Base-by-base conservation (phyloP, 2,329 filamentous ascomycete species). In the Fusarium subglutinans region DNA sequence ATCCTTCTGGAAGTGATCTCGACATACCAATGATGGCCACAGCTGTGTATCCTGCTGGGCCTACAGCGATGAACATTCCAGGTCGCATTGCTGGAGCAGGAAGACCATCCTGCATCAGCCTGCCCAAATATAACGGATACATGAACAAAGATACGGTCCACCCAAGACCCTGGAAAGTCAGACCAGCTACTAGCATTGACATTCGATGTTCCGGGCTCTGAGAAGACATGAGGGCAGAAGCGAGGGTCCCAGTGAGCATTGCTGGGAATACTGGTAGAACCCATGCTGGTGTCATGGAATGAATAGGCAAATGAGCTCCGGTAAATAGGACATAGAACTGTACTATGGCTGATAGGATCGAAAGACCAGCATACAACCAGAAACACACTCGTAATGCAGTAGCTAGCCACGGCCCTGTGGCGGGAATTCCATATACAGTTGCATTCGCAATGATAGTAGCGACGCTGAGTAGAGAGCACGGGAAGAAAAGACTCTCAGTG, bases 381-480 rank as follows among this genome's bases (percentile, higher is more conserved):
- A 87, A 90, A 33, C 88, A 71, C 2, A 87, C 81, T 13, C 82
- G 73, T 81, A 89, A 84, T 1, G 83, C 83, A 24, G 79, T 77
- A 15, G 84, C 75, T 10, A 89, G 80, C 87, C 87, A 93, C 5
- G 79, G 74, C 1, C 86, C 90, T 12, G 83, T 82, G 38, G 85
- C 81, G 37, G 82, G 80, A 3, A 84, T 81, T 1, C 90, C 91
- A 79, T 92, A 93, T 70, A 91, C 87, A 13, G 89, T 88, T 45
- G 91, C 86, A 74, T 91, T 92, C 75, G 91, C 89, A 73, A 92
- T 85, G 24, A 92, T 83, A 48, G 91, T 92, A 5, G 90, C 90
- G 69, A 92, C 86, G 43, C 89, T 90, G 63, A 93, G 90, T 41
- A 91, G 83, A 8, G 86, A 86, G 5, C 90, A 89, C 0, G 90